Evolutionary conservation across 768 basidiomycete species (phyloP).

Genomic region (Lentinula raphanica): DNA sequence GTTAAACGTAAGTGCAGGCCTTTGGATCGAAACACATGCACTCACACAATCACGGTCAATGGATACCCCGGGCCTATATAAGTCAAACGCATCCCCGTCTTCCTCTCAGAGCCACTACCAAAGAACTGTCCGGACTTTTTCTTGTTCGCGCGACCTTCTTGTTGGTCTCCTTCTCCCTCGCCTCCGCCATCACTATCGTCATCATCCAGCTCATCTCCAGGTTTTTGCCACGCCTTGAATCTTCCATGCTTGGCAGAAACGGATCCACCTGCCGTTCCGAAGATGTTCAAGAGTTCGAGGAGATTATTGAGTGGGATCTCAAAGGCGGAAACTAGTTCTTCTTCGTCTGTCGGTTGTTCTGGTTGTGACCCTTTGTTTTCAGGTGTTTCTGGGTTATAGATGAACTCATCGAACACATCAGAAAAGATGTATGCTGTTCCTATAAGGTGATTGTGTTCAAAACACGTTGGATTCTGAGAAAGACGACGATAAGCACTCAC

Average conservation of each 20-base stretch:
- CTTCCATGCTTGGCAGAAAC: conserved; percentile 27
- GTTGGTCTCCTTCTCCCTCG: conserved; percentile 23
- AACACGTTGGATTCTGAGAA: not conserved
- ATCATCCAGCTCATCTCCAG: conserved; percentile 41
- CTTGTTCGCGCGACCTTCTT: conserved; percentile 7
- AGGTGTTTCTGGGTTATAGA: conserved; percentile 44
- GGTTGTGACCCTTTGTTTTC: conserved; percentile 22
- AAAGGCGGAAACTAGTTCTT: conserved; percentile 41
- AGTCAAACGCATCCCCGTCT: conserved; percentile 81
- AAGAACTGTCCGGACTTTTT: conserved; percentile 36
- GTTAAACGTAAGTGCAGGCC: not conserved
- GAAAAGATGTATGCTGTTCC: conserved; percentile 80
- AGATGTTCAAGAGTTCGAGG: conserved; percentile 90
- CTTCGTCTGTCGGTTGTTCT: conserved; percentile 22
- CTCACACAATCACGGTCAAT: conserved; percentile 73
- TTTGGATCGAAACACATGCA: not conserved
- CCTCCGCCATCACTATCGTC: conserved; percentile 34
- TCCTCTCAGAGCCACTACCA: conserved; percentile 46
- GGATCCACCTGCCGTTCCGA: conserved; percentile 68
- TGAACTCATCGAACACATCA: conserved; percentile 76
- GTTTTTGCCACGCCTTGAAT: conserved; percentile 44
- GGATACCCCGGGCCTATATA: conserved; percentile 78
- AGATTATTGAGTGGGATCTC: conserved; percentile 82
- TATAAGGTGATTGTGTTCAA: conserved; percentile 26
- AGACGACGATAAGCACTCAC: conserved; percentile 44